Evolutionary conservation across 2,329 filamentous ascomycete species (phyloP).

Genomic region (Diaporthe sp.): DNA sequence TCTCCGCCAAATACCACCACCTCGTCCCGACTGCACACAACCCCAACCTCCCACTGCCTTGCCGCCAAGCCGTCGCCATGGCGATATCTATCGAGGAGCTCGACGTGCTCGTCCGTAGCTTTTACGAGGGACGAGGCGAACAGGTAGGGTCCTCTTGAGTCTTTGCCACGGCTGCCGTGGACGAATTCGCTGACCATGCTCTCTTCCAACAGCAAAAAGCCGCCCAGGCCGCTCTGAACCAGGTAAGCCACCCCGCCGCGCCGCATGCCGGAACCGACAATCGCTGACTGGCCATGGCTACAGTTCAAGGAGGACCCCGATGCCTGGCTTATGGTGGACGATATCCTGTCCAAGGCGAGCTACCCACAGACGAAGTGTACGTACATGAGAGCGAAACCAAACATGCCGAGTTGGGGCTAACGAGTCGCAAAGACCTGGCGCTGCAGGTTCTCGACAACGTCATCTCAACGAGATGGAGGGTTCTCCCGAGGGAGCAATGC

Average conservation of each 20-base stretch:
- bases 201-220: slow-evolving; percentile 84
- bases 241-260: slow-evolving; percentile 70
- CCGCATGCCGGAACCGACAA: slow-evolving; percentile 31
- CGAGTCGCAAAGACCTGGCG: slow-evolving; percentile 77
- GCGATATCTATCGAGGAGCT: slow-evolving; percentile 89
- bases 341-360: slow-evolving; percentile 92
- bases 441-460: slow-evolving; percentile 98
- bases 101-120: slow-evolving; percentile 95
- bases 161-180: slow-evolving; percentile 30
- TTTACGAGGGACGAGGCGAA: slow-evolving; percentile 97
- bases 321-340: slow-evolving; percentile 96
- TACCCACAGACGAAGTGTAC: slow-evolving; percentile 97
- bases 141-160: slow-evolving; percentile 72
- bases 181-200: slow-evolving; percentile 54
- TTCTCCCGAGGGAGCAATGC: slow-evolving; percentile 94
- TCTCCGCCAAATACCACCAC: slow-evolving; percentile 28
- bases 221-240: slow-evolving; percentile 92
- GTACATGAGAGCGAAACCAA: slow-evolving; percentile 51
- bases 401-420: slow-evolving; percentile 33
- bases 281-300: slow-evolving; percentile 47
- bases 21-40: slow-evolving; percentile 32
- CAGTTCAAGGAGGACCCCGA: slow-evolving; percentile 99
- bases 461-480: slow-evolving; percentile 99
- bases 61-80: slow-evolving; percentile 59
- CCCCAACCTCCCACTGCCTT: slow-evolving; percentile 44